Base-by-base conservation (phyloP, 1,284 basidiomycete genomes). In the Paramarasmius palmivorus region DNA sequence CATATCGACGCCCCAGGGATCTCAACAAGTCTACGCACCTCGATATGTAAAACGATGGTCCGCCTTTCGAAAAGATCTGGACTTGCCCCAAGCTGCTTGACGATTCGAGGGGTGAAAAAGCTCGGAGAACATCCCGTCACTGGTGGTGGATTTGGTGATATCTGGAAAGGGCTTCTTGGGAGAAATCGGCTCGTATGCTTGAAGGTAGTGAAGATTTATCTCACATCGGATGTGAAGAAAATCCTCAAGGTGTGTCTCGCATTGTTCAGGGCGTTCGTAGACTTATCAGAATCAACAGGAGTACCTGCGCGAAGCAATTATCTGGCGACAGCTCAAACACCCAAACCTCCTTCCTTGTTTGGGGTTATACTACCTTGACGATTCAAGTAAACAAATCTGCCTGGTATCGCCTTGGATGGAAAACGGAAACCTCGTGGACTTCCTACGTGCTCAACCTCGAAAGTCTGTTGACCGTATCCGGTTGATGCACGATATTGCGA, bases 361-460 rank as follows among this genome's bases (percentile, higher is more conserved):
- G 9, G 50, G 50, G 17, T 25, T 52, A 1, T 35, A 37, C 41
- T 34, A 45, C 10, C 26, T 45, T 49, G 50, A 41, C 39, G 44
- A 49, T 49, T 36, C 52, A 42, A 49, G 50, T 55, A 12, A 32
- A 46, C 57, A 57, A n/a, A 51, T 52, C 23, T 52, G 41, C 34
- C 15, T 52, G 10, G 26, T 52, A 5, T 52, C 50, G 4, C 50
- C 41, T 7, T 52, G 50, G 50, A 52, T 52, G 50, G 26, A 34
- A 15, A 46, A 52, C 12, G 50, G 50, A 2, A 52, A 39, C 19
- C 23, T 52, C 12, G 15, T 46, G n/a, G 26, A 52, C 4, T 52
- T 45, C 15, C 34, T 52, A 10, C 19, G 45, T 6, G 23, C 19
- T 12, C 23, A 22, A 1, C 22, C 38, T 12, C 7, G 41, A 19